Evolutionary conservation across 2,329 filamentous ascomycete genomes (phyloP), one percentile per base, ranked within the genome.

Genomic region (Diaporthe sp.): DNA sequence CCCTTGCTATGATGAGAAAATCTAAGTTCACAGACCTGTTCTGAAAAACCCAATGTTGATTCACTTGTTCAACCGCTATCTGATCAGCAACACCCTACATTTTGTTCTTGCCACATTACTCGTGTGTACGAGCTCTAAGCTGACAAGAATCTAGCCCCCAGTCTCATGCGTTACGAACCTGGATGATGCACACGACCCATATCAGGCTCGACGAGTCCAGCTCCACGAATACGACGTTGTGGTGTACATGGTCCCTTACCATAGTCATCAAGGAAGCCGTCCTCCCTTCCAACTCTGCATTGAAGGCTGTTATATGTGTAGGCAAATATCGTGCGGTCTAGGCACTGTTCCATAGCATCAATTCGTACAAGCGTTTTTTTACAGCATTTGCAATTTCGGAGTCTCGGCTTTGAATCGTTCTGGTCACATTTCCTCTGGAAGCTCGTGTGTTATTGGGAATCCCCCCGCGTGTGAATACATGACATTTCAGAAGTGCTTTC

Each of bases 1-100:
- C 73, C 58, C 89, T 86, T 89, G 87, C 86, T 81, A 91, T 94
- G 93, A 94, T 93, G 92, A 94, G 86, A 89, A 83, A 85, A 81
- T 85, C 88, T 87, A 86, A 85, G 86, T 90, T 93, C 93, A 94
- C 92, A 94, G 93, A 95, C 93, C 93, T 95, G 93, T 93, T 93
- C 93, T 88, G 92, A 94, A 93, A 84, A 71, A 81, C 82, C 80
- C 80, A 78, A 88, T 94, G 92, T 93, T 88, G 92, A 94, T 88
- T 82, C 86, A 85, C 85, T 91, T 92, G 91, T 92, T 91, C 93
- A 94, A 94, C 92, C 93, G 92, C 93, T 94, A 91, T 94, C 92
- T 94, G 92, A 94, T 80, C 39, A 72, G 68, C 74, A 77, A 66
- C 76, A 61, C 44, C 77, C 73, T 72, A 70, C 58, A 47, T 13